Base-by-base conservation (phyloP, 2,329 filamentous ascomycete genomes). In the Trichoderma asperellum region DNA sequence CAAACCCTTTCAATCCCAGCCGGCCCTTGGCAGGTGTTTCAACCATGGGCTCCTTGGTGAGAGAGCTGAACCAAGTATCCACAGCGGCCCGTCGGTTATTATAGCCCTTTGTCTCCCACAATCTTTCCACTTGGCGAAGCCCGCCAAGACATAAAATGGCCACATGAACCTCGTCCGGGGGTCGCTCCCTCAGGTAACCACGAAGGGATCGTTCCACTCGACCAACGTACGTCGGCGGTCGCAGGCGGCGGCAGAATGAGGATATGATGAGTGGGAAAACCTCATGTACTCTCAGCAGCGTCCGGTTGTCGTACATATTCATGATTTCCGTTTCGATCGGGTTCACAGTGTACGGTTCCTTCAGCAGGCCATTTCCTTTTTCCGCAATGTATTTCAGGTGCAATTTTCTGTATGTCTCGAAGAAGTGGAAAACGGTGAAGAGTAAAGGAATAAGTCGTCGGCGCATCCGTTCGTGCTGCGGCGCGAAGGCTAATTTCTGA, bases 41-140 rank as follows among this genome's bases (percentile, higher is more conserved):
- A 3, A 71, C 77, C 6, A 71, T 77, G 16, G 73, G 70, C 10
- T 84, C 84, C 70, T 81, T 84, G 2, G 82, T 81, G 10, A 90
- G 77, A 21, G 80, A 81, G 52, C 82, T 82, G 75, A 86, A 89
- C 88, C 88, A 91, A 5, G 75, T 79, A 73, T 91, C 88, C 18
- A 91, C 88, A 1, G 86, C 85, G 24, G 82, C 82, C 68, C 88
- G 83, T 37, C 88, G 82, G 63, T 81, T 82, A 74, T 89, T 90
- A 77, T 91, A 91, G 1, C 88, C 87, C 74, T 89, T 89, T 49
- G 88, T 87, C 74, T 90, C 87, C 88, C 88, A 91, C 43, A 91
- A 83, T 56, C 85, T 82, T 73, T 90, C 86, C 1, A 89, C 87
- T 74, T 90, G 87, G 10, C 88, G 83, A 68, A 91, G 78, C 2